Conservation (phyloP, 306 rosid genomes). For the Elaeagnus macrophylla region DNA sequence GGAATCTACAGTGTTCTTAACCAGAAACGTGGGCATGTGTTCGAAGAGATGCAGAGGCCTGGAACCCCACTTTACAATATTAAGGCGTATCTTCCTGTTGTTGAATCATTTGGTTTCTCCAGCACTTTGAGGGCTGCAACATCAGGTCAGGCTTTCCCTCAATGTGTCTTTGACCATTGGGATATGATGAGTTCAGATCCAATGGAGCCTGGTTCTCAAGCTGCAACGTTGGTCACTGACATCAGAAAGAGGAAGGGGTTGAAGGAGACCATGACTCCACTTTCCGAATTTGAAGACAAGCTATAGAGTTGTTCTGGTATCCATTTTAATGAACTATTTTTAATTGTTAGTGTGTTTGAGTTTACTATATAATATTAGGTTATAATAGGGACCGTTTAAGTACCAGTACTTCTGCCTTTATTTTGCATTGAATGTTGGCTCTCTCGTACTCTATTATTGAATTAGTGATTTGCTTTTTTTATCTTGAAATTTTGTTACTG, state of each 20-base stretch:
- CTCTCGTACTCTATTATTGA: no score
- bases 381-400: no score
- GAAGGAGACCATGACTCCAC: constrained; percentile 87
- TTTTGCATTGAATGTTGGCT: no score
- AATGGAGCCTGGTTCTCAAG: constrained; percentile 64
- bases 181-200: constrained; percentile 86
- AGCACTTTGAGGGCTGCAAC: constrained; percentile 70
- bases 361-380: no score
- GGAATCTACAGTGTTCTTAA: constrained; percentile 62
- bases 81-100: constrained; percentile 51
- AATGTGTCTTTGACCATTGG: constrained; percentile 92
- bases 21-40: constrained; percentile 58
- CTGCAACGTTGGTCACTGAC: constrained; percentile 44
- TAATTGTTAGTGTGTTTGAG: no score
- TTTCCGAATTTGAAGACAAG: constrained; percentile 71
- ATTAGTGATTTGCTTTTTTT: no score
- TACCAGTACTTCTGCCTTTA: no score
- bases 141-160: constrained; percentile 94
- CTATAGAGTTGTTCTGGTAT: constrained; percentile 20
- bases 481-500: no score
- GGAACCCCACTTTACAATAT: constrained; percentile 55
- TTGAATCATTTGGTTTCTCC: constrained; percentile 45
- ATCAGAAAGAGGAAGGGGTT: constrained; percentile 92
- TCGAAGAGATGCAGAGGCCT: constrained; percentile 55
- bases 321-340: no score